phyloP scores from a whole-genome alignment of 208 protist species.

The Acanthamoeba lenticulata region DNA sequence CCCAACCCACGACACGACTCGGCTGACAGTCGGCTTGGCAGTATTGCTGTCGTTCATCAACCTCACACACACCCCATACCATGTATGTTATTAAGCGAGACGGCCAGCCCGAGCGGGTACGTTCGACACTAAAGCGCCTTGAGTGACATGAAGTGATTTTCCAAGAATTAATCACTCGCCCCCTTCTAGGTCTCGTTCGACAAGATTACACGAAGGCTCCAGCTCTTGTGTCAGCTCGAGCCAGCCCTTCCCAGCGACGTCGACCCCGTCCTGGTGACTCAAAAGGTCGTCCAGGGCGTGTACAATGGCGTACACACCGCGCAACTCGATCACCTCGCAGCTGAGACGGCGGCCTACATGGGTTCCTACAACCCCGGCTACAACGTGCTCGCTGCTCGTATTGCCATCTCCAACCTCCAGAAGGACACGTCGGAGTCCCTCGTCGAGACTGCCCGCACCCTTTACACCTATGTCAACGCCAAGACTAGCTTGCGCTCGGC shows the following conservation, averaged over 20 bases:
- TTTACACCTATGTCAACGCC: slow-evolving; percentile 93
- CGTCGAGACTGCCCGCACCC: slow-evolving; percentile 89
- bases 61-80: neutral
- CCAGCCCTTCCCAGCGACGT: slow-evolving; percentile 75
- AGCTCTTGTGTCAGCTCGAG: slow-evolving; percentile 79
- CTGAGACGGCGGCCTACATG: slow-evolving; percentile 97
- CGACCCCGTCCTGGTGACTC: slow-evolving; percentile 77
- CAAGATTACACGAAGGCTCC: slow-evolving; percentile 81
- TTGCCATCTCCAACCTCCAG: slow-evolving; percentile 97
- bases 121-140: neutral
- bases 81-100: slow-evolving; percentile 73
- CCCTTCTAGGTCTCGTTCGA: slow-evolving; percentile 80
- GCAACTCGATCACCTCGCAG: slow-evolving; percentile 95
- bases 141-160: neutral
- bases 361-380: slow-evolving; percentile 95
- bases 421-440: slow-evolving; percentile 94
- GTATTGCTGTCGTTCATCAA: neutral
- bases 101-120: slow-evolving; percentile 65
- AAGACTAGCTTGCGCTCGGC: slow-evolving; percentile 88
- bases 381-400: slow-evolving; percentile 96
- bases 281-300: slow-evolving; percentile 92
- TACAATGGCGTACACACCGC: slow-evolving; percentile 91
- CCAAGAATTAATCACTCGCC: neutral
- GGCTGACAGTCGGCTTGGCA: too few relatives aligned
- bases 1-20: too few relatives aligned